Evolutionary conservation across 106 monocot genomes (phyloP).

Genomic region (Dactylorhiza incarnata): DNA sequence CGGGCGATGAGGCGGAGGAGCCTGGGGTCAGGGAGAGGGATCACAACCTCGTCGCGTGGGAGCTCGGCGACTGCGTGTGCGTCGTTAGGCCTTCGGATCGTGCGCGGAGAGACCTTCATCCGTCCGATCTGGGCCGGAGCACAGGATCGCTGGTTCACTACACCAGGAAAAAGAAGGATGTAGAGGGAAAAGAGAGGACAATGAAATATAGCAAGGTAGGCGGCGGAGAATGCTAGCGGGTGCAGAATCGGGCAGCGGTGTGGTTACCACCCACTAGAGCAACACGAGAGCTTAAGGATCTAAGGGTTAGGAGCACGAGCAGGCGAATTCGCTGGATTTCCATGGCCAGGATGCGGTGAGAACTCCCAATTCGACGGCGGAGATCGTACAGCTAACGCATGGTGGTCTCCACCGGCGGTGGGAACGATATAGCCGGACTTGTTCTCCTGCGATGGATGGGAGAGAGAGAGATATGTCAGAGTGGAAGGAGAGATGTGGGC

Average conservation of each 20-base stretch:
- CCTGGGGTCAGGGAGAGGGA: constrained; percentile 40
- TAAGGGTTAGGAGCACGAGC: background rate
- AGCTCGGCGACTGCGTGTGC: background rate
- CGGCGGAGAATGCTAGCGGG: constrained; percentile 40
- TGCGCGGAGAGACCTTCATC: constrained; percentile 6
- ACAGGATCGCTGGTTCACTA: background rate
- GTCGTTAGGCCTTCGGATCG: constrained; percentile 2
- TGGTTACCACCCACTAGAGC: constrained; percentile 94
- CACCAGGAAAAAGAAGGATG: background rate
- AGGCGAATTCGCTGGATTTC: background rate
- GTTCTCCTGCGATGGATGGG: background rate
- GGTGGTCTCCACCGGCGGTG: constrained; percentile 8
- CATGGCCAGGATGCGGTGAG: background rate
- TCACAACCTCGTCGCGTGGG: constrained; percentile 22
- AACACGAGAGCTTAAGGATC: constrained; percentile 27
- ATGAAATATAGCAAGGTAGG: background rate
- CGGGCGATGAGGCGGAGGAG: constrained; percentile 36
- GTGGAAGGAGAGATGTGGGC: background rate
- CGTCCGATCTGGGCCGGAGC: background rate
- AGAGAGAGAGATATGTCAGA: background rate
- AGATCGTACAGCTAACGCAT: background rate
- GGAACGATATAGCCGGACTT: background rate
- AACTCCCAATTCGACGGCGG: background rate
- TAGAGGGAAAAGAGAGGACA: background rate
- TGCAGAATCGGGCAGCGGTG: constrained; percentile 93